These are phyloP conservation scores for Termitomyces sp. DNA, from an alignment of 768 basidiomycete species.

Conservation along the genomic window DNA sequence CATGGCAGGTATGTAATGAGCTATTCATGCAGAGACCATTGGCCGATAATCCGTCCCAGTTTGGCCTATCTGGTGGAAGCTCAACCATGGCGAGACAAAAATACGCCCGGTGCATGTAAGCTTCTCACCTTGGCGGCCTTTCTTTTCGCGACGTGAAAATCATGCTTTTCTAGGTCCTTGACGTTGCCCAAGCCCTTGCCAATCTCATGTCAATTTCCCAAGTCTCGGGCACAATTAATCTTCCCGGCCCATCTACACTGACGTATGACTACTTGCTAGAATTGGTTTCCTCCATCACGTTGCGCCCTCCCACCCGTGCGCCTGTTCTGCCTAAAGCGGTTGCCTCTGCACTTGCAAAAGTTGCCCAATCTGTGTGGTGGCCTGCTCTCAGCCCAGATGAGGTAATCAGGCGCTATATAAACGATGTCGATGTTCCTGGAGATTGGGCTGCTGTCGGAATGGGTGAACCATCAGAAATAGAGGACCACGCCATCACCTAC, in stretches of 20 bases:
- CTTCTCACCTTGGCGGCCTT: slow-evolving; percentile 16
- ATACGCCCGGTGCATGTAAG: slow-evolving; percentile 90
- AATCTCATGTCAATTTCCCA: slow-evolving; percentile 67
- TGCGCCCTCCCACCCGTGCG: slow-evolving; percentile 65
- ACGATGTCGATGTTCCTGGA: slow-evolving; percentile 71
- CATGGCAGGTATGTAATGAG: slow-evolving; percentile 69
- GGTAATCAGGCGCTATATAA: slow-evolving; percentile 80
- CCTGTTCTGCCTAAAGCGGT: slow-evolving; percentile 75
- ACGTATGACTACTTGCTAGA: slow-evolving; percentile 79
- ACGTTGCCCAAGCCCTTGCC: slow-evolving; percentile 90
- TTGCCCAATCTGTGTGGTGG: slow-evolving; percentile 82
- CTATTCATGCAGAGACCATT: slow-evolving; percentile 8
- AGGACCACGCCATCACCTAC: slow-evolving; percentile 84
- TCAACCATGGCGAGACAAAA: slow-evolving; percentile 85
- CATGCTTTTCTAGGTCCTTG: slow-evolving; percentile 61
- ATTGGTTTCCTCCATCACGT: slow-evolving; percentile 77
- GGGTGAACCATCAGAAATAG: slow-evolving; percentile 71
- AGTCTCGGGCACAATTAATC: slow-evolving; percentile 63
- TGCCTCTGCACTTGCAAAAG: slow-evolving; percentile 59
- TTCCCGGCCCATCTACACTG: slow-evolving; percentile 87
- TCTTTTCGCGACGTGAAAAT: slow-evolving; percentile 17
- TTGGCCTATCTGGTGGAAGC: slow-evolving; percentile 91
- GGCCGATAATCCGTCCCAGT: slow-evolving; percentile 38
- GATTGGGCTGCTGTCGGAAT: slow-evolving; percentile 86
- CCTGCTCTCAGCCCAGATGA: slow-evolving; percentile 89